Conservation (phyloP, 2,329 filamentous ascomycete genomes). For the Trichoderma cornu-damae region DNA sequence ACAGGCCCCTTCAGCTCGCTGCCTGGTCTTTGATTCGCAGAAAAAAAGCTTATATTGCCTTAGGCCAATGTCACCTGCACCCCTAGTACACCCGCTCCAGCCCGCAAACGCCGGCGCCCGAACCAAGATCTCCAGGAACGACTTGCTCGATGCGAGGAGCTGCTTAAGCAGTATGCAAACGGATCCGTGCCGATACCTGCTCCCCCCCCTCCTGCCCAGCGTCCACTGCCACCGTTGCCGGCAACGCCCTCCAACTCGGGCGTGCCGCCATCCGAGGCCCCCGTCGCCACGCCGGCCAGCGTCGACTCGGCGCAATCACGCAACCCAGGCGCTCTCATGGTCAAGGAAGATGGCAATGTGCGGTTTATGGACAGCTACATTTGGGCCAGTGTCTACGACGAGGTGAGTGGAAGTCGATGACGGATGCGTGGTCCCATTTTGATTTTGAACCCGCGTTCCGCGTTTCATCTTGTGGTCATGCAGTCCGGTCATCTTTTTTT, state of each 20-base stretch:
- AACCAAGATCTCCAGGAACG: slow-evolving; percentile 59
- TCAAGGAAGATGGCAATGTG: slow-evolving; percentile 50
- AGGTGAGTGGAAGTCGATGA: slow-evolving; percentile 39
- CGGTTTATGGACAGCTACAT: slow-evolving; percentile 55
- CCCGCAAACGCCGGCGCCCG: slow-evolving; percentile 53
- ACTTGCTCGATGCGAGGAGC: slow-evolving; percentile 53
- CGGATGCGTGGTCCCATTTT: not conserved
- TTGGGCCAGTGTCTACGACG: slow-evolving; percentile 50
- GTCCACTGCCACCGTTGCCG: slow-evolving; percentile 12
- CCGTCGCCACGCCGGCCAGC: slow-evolving; percentile 26
- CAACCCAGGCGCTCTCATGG: slow-evolving; percentile 48
- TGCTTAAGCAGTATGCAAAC: slow-evolving; percentile 53
- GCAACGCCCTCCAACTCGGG: slow-evolving; percentile 20
- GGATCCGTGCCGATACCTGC: slow-evolving; percentile 30
- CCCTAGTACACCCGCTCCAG: slow-evolving; percentile 55
- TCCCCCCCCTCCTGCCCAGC: slow-evolving; percentile 25
- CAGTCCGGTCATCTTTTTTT: no score
- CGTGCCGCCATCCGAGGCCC: slow-evolving; percentile 22
- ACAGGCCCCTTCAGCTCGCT: not conserved
- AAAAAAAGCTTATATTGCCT: slow-evolving; percentile 16
- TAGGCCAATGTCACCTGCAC: slow-evolving; percentile 56
- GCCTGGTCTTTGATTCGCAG: not conserved
- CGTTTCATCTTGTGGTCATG: no score
- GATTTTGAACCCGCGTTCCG: not conserved
- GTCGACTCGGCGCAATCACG: slow-evolving; percentile 34